Percentiles rank a stretch among this genome's conserved stretches.
Conservation (phyloP, 108 stramenopile genomes). For the Bacterosira constricta region DNA sequence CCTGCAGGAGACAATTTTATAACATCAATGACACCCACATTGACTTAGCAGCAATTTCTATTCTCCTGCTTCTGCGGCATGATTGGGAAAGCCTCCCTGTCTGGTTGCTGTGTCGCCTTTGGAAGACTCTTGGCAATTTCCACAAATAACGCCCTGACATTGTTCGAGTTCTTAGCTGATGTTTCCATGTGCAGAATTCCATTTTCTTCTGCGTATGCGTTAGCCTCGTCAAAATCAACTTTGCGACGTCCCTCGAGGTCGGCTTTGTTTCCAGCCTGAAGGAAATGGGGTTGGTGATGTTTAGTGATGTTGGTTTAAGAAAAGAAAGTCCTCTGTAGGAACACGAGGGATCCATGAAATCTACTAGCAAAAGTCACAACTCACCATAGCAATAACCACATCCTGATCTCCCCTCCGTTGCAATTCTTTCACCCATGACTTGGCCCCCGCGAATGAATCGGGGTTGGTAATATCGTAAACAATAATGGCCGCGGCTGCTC, state of each 20-base stretch:
- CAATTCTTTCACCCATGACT: conserved; percentile 98
- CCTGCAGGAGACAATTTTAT: too few species aligned
- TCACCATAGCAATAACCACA: conserved; percentile 94
- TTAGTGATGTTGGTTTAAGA: neutral
- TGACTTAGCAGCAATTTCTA: conserved; percentile 84
- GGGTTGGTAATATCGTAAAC: conserved; percentile 98
- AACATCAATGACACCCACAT: too few species aligned
- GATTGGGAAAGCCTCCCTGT: conserved; percentile 95
- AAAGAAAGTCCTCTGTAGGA: neutral
- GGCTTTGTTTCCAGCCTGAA: conserved; percentile 92
- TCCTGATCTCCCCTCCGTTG: conserved; percentile 97
- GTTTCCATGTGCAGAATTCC: conserved; percentile 96
- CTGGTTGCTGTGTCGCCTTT: conserved; percentile 85
- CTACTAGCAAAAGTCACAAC: neutral
- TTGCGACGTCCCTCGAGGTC: conserved; percentile 88
- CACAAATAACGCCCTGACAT: conserved; percentile 90
- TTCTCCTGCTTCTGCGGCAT: conserved; percentile 84
- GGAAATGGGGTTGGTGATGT: neutral
- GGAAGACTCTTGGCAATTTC: conserved; percentile 95
- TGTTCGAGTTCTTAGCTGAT: conserved; percentile 94
- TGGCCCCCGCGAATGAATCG: conserved; percentile 96
- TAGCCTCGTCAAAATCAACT: conserved; percentile 92
- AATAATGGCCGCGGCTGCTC: conserved; percentile 90
- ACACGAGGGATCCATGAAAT: neutral
- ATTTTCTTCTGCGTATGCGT: conserved; percentile 92